Percentiles rank a stretch among this genome's conserved stretches.
These are phyloP conservation scores for Serendipita indica DNA, from an alignment of 768 basidiomycete genomes.

Conservation along the genomic window DNA sequence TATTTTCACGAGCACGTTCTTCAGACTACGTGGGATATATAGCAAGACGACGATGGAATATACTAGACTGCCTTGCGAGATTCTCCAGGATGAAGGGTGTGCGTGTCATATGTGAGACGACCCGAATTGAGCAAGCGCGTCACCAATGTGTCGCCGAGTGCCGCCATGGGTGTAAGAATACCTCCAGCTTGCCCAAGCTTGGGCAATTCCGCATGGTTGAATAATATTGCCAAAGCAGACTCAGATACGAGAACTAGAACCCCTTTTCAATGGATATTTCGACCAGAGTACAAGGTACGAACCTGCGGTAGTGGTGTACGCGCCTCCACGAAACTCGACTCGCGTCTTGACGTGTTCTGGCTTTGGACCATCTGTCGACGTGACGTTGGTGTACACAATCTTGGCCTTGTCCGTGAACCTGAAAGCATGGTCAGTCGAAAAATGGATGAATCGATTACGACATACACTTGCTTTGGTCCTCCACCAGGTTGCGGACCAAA, in stretches of 20 bases:
- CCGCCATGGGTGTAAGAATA: constrained; percentile 68
- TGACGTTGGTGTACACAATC: constrained; percentile 41
- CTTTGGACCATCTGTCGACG: constrained; percentile 28
- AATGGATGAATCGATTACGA: background rate
- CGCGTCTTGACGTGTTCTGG: constrained; percentile 41
- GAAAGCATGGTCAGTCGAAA: background rate
- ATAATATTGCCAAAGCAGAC: constrained; percentile 55
- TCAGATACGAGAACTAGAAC: constrained; percentile 58
- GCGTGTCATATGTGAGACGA: constrained; percentile 38
- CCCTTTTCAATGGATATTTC: background rate
- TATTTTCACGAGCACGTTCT: no score
- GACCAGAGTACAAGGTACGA: background rate
- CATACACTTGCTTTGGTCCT: constrained; percentile 1
- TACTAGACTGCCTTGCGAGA: background rate
- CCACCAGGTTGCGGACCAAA: background rate
- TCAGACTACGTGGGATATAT: background rate
- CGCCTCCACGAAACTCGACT: constrained; percentile 57
- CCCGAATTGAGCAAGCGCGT: constrained; percentile 47
- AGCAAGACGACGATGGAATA: background rate
- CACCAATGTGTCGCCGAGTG: constrained; percentile 63
- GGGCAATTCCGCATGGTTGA: constrained; percentile 38
- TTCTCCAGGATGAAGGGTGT: background rate
- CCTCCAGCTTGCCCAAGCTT: constrained; percentile 50
- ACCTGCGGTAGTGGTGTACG: constrained; percentile 37
- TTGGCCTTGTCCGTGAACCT: background rate